Evolutionary conservation across 306 rosid genomes (phyloP), one percentile per base, ranked within the genome.

Genomic region (Dicorynia guianensis): DNA sequence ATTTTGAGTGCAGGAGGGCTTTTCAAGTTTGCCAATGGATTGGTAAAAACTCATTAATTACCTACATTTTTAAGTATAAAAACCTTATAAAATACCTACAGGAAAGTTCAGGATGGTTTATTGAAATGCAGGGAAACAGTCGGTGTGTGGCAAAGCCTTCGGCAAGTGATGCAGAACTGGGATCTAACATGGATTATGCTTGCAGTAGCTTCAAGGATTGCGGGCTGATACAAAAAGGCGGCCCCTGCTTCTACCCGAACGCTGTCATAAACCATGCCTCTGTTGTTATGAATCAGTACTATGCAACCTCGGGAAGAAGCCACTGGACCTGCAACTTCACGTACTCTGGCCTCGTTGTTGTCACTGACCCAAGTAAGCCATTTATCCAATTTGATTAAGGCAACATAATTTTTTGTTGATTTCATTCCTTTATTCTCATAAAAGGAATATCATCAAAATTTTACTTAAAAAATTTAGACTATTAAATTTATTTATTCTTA

Each of bases 251-350:
- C 25, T 0, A 53, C 10, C 89, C 92, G 1, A 30, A 76, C 75
- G 70, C 67, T 30, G 48, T 55, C 20, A 18, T 63, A 0, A 82
- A 39, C 48, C 85, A 82, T 70, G 91, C 93, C 68, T 82, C 89
- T 18, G 69, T 57, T 72, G 80, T 63, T 12, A 84, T 86, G 91
- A 86, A 86, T 75, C 80, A 69, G 59, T 86, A 69, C 75, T 82
- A 77, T 74, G 81, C 48, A 3, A 18, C 49, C 0, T 39, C 14
- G 10, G 80, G 84, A 4, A 78, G 70, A 68, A 69, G 63, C 13
- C 4, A 34, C 2, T 71, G 81, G 71, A 54, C 74, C 53, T 84
- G 91, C 19, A 15, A 82, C 75, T 86, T 86, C 70, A 38, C 44
- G 12, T 43, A 25, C 43, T 57, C 77, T 55, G 91, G 69, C 5